phyloP scores from a whole-genome alignment of 768 basidiomycete genomes.

The Suillus alpinus region DNA sequence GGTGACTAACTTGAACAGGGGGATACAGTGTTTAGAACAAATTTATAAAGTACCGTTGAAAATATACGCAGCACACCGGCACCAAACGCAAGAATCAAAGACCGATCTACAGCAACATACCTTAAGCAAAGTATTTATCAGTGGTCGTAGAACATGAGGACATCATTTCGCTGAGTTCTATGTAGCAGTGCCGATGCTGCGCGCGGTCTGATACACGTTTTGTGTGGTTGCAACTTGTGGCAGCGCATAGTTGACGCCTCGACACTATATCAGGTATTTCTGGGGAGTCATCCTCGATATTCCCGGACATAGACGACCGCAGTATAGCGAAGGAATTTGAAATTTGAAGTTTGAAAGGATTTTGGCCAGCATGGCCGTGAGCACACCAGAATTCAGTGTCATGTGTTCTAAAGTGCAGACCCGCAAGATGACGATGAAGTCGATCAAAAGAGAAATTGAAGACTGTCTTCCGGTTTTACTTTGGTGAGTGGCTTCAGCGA shows the following conservation, averaged over 20 bases:
- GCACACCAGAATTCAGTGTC: neutral
- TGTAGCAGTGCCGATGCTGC: neutral
- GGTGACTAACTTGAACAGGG: neutral
- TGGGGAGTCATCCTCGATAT: neutral
- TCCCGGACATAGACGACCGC: no score
- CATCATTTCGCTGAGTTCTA: no score
- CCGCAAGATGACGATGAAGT: neutral
- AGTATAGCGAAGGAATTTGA: neutral
- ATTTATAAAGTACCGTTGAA: neutral
- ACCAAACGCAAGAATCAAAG: neutral
- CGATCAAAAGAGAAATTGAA: neutral
- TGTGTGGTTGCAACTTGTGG: neutral
- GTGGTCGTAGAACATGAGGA: no score
- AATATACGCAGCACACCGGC: neutral
- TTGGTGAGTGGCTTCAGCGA: neutral
- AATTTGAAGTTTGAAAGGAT: neutral
- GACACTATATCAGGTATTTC: neutral
- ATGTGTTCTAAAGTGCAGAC: neutral
- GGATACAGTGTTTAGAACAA: neutral
- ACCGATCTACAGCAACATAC: neutral
- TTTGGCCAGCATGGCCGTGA: no score
- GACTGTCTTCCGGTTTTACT: neutral
- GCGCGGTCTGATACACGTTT: neutral
- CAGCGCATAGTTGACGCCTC: neutral
- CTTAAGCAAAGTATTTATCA: neutral